Evolutionary conservation across 2,329 filamentous ascomycete species (phyloP), one percentile per base, ranked within the genome.

Genomic region (Neophaeococcomyces mojaviensis): DNA sequence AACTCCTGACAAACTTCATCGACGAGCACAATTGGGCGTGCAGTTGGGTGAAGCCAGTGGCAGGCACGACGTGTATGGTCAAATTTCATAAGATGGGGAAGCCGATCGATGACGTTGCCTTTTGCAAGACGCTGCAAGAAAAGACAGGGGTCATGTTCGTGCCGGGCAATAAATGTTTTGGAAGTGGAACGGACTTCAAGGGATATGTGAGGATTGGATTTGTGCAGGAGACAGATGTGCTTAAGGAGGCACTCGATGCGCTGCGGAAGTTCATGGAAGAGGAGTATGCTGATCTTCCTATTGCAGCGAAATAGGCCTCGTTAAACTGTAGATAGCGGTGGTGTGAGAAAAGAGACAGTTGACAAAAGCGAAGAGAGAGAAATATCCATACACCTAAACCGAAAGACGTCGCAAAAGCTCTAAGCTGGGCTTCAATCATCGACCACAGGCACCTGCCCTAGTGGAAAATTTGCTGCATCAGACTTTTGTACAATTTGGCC

Each of bases 11-110:
- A 45, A 69, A 68, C 1, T 90, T 87, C 51, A 39, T 81, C 24
- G 73, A 76, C 40, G 76, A 88, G 58, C 70, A 75, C 31, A 49
- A 42, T 9, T 74, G 75, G 49, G 71, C 77, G 7, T 82, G 79
- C 55, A 74, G 75, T 1, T 92, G 84, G 84, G 72, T 80, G 3
- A 84, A 79, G 62, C 88, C 88, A 1, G 77, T 77, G 3, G 86
- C 85, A 1, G 87, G 87, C 0, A 92, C 86, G 1, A 90, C 84
- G 6, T 83, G 84, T 0, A 86, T 94, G 57, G 67, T 94, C 46
- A 78, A 76, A 55, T 86, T 94, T 52, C 70, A 72, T 39, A 73
- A 75, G 32, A 42, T 38, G 15, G 78, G 76, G 0, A 69, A 73
- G 59, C 72, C 79, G 2, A 73, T 92, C 0, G 79, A 90, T 55